Conservation (phyloP, 768 basidiomycete genomes). For the Lactarius sanguifluus region DNA sequence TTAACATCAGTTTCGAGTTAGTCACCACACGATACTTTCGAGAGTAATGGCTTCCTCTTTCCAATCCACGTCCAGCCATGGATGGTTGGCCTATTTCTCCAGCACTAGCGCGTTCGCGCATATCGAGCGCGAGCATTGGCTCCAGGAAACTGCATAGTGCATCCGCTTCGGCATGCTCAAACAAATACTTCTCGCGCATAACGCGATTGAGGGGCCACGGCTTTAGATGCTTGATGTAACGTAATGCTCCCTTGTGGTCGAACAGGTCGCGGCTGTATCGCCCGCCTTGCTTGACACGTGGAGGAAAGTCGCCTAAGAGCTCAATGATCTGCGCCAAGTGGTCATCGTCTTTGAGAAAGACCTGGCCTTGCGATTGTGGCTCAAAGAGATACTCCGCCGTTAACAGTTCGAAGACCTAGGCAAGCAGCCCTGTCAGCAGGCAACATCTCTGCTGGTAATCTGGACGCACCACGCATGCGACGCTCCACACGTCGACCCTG, state of each 20-base stretch:
- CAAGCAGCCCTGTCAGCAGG: slow-evolving; percentile 2
- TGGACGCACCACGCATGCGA: slow-evolving; percentile 74
- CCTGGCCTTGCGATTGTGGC: slow-evolving; percentile 74
- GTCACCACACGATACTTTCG: slow-evolving; percentile 37
- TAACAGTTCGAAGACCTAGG: slow-evolving; percentile 79
- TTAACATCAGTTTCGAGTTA: slow-evolving; percentile 6
- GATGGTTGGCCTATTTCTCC: slow-evolving; percentile 70
- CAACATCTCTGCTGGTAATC: neutral
- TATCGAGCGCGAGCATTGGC: slow-evolving; percentile 75
- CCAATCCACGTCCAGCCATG: slow-evolving; percentile 58
- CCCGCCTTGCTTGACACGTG: slow-evolving; percentile 78
- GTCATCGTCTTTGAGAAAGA: slow-evolving; percentile 92
- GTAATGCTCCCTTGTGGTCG: slow-evolving; percentile 61
- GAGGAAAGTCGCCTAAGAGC: slow-evolving; percentile 75
- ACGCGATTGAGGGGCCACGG: slow-evolving; percentile 82
- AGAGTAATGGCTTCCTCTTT: slow-evolving; percentile 34
- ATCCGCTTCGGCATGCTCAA: slow-evolving; percentile 55
- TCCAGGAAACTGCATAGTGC: slow-evolving; percentile 64
- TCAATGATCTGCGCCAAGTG: slow-evolving; percentile 96
- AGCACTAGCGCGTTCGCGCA: slow-evolving; percentile 65
- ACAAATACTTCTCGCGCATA: slow-evolving; percentile 87
- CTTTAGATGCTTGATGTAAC: slow-evolving; percentile 73
- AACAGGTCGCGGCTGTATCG: slow-evolving; percentile 85
- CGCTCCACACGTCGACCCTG: slow-evolving; percentile 87
- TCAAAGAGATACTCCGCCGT: slow-evolving; percentile 94